Evolutionary conservation across 208 protist genomes (phyloP), one percentile per base, ranked within the genome.

Genomic region (Crithidia bombi): DNA sequence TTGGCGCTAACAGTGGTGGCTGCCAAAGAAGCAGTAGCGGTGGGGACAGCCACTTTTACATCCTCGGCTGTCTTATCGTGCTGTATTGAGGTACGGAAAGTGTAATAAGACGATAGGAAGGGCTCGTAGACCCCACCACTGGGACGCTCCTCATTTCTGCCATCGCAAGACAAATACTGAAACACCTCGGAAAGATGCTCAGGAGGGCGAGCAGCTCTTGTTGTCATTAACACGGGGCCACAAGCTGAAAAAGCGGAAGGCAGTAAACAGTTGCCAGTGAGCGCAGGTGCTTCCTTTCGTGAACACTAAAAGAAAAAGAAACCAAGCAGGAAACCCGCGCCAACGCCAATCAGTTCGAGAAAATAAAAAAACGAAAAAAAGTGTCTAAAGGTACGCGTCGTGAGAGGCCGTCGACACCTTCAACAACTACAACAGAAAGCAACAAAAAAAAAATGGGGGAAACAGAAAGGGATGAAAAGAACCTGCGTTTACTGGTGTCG

Each of bases 311-410:
- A 56, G 21, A 56, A 56, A 56, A 19, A 56, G 14, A 9, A 38
- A 9, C 5, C 11, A 4, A 52, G 30, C 9, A 52, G 23, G 47
- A 52, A 7, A 14, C 10, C 15, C 5, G 4, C 21, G 23, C 15
- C 9, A 21, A 4, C 47, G 32, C 19, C 4, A 6, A 15, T 32
- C 47, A 52, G 9, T 35, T 46, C 12, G 28, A 70, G 49, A 58
- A 62, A 32, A 69, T 63, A 62, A 75, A 69, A 59, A 58, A 63
- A 63, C 7, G 32, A 54, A 62, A 59, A 25, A 55, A 56, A 33
- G 43, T 5, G 2, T 9, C 5, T 19, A 4, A 63, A 25, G 47
- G 43, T 14, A 41, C 7, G 14, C 43, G 14, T 5, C 43, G 43
- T 5, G 11, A 47, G 43, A 52, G 43, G 5, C 43, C 43, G 17